Base-by-base conservation (phyloP, 176 grass and related monocot genomes). In the Poa pratensis region DNA sequence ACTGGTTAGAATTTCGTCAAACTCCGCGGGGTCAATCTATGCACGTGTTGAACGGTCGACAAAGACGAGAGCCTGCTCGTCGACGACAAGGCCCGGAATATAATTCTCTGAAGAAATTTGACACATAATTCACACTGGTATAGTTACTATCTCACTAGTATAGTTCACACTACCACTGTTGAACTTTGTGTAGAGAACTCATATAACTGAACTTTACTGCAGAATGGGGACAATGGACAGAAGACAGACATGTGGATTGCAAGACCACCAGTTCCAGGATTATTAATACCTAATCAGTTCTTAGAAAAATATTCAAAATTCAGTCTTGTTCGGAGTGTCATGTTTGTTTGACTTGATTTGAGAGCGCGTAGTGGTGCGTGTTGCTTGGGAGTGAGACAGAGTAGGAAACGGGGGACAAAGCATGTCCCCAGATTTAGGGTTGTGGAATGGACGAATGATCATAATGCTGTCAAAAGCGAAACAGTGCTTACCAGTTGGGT, bases 401-500 rank as follows among this genome's bases (percentile, higher is more conserved):
- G 79, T 54, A 72, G 22, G 79, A 82, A 86, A 78, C 35, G 77
- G 49, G 16, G 15, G 4, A 11, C 20, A 67, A 69, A 67, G 45
- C 37, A 50, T 85, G 76, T 27, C 68, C 81, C 81, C 34, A 46
- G 18, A 58, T 46, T 75, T 43, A 78, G 67, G 9, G 26, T 50
- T 40, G 72, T 83, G 50, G 73, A 83, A 19, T 18, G 71, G 17
- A 10, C 45, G 71, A 23, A 9, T 28, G 14, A 28, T 74, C 71
- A 66, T 57, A 32, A 70, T 65, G 79, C 3, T 72, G 83, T 37
- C 79, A 52, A 76, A 78, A 90, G 53, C 28, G 51, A 67, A 60
- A 46, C 71, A 82, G 34, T 37, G 73, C 54, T 77, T 52, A n/a
- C 13, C 14, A 18, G 11, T 49, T 49, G 46, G 46, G 10, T 48